These are phyloP conservation scores for Leucocoprinus birnbaumii DNA, from an alignment of 768 basidiomycete genomes.

Conservation along the genomic window DNA sequence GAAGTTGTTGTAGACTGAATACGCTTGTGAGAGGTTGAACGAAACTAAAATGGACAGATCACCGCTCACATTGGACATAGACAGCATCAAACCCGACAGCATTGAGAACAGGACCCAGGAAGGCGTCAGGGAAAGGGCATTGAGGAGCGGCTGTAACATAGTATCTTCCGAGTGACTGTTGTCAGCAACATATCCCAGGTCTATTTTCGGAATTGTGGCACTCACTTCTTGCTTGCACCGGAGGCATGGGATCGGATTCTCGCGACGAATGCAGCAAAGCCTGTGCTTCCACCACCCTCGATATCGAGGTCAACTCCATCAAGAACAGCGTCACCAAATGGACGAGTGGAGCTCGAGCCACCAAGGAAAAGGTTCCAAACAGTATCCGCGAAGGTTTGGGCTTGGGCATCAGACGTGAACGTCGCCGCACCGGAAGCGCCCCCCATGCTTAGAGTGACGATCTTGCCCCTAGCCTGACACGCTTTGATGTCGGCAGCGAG, in stretches of 20 bases:
- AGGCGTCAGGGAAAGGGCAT: conserved; percentile 62
- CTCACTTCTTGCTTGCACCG: conserved; percentile 48
- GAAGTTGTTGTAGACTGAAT: conserved; percentile 40
- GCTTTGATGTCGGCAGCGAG: conserved; percentile 52
- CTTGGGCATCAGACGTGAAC: conserved; percentile 52
- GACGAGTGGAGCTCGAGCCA: conserved; percentile 52
- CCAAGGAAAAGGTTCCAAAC: conserved; percentile 72
- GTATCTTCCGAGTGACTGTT: conserved; percentile 31
- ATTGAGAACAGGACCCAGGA: conserved; percentile 49
- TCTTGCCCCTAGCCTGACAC: conserved; percentile 57
- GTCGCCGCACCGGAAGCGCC: conserved; percentile 50
- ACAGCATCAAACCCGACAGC: conserved; percentile 62
- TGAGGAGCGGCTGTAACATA: conserved; percentile 54
- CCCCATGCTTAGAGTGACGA: conserved; percentile 45
- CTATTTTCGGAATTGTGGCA: conserved; percentile 15
- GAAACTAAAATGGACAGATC: background rate
- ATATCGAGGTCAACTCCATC: conserved; percentile 68
- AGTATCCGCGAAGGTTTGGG: conserved; percentile 47
- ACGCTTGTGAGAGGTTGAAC: background rate
- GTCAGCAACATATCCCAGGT: background rate
- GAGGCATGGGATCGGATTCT: conserved; percentile 39
- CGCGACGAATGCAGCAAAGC: conserved; percentile 47
- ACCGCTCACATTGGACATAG: conserved; percentile 50
- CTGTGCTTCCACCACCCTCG: conserved; percentile 48
- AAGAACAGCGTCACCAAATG: conserved; percentile 62